Percentiles rank a stretch among this genome's conserved stretches.
Conservation (phyloP, 768 basidiomycete species). For the Agrocybe chaxingu region DNA sequence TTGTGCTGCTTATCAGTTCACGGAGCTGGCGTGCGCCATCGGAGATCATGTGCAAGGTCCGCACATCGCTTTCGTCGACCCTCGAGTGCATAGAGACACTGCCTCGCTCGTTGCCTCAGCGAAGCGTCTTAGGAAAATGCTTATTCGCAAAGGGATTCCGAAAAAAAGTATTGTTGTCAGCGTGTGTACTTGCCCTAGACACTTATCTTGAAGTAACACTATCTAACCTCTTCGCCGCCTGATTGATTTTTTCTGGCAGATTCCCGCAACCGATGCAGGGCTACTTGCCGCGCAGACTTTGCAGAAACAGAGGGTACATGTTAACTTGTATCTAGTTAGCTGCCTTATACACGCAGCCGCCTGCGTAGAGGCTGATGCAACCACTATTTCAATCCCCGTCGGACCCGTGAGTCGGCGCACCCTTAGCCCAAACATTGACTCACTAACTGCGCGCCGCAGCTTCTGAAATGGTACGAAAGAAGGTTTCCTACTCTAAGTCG, state of each 20-base stretch:
- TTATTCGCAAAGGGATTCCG: slow-evolving; percentile 35
- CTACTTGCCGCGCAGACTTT: slow-evolving; percentile 44
- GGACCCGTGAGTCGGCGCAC: slow-evolving; percentile 36
- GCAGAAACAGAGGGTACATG: slow-evolving; percentile 36
- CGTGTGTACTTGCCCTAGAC: slow-evolving; percentile 31
- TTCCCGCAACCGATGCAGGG: slow-evolving; percentile 57
- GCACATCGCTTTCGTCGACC: slow-evolving; percentile 51
- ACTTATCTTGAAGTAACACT: neutral
- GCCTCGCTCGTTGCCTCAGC: slow-evolving; percentile 41
- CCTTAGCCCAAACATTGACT: slow-evolving; percentile 2
- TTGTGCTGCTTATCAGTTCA: slow-evolving; percentile 31
- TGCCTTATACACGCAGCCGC: slow-evolving; percentile 51
- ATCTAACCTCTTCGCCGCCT: slow-evolving; percentile 1
- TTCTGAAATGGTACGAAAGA: slow-evolving; percentile 28
- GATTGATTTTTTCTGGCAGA: slow-evolving; percentile 27
- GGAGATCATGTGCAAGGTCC: slow-evolving; percentile 43
- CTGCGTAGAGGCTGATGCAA: slow-evolving; percentile 51
- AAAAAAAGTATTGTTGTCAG: slow-evolving; percentile 44
- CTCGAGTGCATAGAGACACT: slow-evolving; percentile 35
- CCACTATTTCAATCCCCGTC: slow-evolving; percentile 47
- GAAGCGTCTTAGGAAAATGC: slow-evolving; percentile 33
- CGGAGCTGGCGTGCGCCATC: slow-evolving; percentile 45
- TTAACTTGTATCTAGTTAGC: slow-evolving; percentile 52
- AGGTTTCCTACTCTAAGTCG: slow-evolving; percentile 21
- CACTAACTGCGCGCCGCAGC: neutral